Evolutionary conservation across 352 stramenopile genomes (phyloP).

Genomic region (Phytophthora sp.): DNA sequence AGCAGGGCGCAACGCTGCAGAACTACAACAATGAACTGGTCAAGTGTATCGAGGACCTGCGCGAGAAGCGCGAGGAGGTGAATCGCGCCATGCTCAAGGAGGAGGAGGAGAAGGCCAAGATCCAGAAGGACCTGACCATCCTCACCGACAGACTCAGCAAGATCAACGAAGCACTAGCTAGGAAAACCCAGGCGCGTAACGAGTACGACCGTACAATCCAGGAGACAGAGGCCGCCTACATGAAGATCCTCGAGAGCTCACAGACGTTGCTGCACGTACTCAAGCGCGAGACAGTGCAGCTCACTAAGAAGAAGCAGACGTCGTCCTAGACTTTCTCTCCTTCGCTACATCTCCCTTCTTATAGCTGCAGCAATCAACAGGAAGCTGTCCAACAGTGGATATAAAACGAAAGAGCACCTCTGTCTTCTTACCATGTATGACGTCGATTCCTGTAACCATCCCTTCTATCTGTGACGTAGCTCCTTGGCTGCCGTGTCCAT

Average conservation of each 20-base stretch:
- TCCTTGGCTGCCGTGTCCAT: conserved; percentile 68
- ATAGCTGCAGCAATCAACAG: conserved; percentile 2
- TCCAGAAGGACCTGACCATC: conserved; percentile 93
- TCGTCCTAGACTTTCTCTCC: conserved; percentile 43
- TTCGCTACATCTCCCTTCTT: conserved; percentile 2
- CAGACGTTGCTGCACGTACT: conserved; percentile 95
- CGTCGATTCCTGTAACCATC: background rate
- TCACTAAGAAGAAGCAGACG: conserved; percentile 96
- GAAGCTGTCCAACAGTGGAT: conserved; percentile 5
- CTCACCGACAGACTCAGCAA: conserved; percentile 91
- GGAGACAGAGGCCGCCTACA: conserved; percentile 94
- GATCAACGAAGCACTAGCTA: conserved; percentile 91
- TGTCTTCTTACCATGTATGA: conserved; percentile 9
- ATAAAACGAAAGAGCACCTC: too few species aligned
- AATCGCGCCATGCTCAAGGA: conserved; percentile 94
- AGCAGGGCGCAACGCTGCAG: conserved; percentile 93
- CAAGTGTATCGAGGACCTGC: conserved; percentile 95
- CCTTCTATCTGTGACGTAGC: conserved; percentile 60
- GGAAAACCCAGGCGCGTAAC: conserved; percentile 90
- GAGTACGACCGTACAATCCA: conserved; percentile 96
- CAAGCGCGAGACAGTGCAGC: conserved; percentile 93
- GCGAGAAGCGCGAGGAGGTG: conserved; percentile 92
- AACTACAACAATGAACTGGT: conserved; percentile 97
- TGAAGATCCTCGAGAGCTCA: conserved; percentile 96
- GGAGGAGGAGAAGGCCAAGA: conserved; percentile 95